Percentiles rank a stretch among this genome's conserved stretches.
phyloP scores from a whole-genome alignment of 2,329 filamentous ascomycete species.

The Botrytis paeoniae region DNA sequence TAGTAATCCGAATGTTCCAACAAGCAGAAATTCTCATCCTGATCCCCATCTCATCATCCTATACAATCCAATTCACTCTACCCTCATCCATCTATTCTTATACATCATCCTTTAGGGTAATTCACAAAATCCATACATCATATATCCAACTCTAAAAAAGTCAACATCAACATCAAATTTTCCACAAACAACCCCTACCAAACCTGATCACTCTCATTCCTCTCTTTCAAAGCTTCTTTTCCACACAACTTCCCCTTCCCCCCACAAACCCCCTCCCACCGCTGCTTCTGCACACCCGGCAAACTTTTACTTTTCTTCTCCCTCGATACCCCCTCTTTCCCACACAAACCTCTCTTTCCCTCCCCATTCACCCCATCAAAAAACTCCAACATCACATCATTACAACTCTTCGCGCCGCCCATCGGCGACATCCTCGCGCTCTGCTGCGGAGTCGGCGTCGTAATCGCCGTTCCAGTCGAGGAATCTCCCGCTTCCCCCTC shows the following conservation, averaged over 20 bases:
- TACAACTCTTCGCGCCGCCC: not conserved
- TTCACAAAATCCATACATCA: not conserved
- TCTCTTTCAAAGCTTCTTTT: not conserved
- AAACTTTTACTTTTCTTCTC: constrained; percentile 7
- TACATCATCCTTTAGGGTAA: not conserved
- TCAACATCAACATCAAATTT: not conserved
- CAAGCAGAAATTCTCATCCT: not conserved
- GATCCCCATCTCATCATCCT: not conserved
- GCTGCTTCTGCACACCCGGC: not conserved
- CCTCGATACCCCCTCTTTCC: not conserved
- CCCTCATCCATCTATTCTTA: not conserved
- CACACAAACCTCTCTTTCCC: not conserved
- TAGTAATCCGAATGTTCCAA: not conserved
- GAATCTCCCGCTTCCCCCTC: not conserved
- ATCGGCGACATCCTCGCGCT: not conserved
- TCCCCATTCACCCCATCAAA: not conserved
- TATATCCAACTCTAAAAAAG: not conserved
- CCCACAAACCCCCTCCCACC: not conserved
- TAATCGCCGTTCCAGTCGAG: not conserved
- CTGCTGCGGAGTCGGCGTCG: not conserved
- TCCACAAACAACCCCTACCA: not conserved
- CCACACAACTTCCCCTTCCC: not conserved
- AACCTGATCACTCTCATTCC: not conserved
- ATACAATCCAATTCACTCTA: not conserved
- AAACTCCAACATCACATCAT: not conserved